Evolutionary conservation across 306 rosid genomes (phyloP).

Genomic region (Prosopis cineraria): DNA sequence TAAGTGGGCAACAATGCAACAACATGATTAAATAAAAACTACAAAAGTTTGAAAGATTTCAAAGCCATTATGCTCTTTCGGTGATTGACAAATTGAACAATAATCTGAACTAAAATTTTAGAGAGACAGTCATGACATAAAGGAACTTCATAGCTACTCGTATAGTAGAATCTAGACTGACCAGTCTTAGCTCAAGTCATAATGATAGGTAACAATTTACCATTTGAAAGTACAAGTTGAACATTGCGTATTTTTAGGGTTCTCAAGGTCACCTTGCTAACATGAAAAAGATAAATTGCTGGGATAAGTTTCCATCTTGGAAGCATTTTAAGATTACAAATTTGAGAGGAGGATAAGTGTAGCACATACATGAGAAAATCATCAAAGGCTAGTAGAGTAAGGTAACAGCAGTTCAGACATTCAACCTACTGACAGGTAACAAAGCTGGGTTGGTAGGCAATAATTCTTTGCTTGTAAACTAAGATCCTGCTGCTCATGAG

Average conservation of each 20-base stretch:
- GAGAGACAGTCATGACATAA: background rate
- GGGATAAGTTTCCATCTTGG: background rate
- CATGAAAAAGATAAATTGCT: background rate
- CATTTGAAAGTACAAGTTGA: conserved; percentile 2
- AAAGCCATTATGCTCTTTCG: background rate
- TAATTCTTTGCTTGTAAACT: background rate
- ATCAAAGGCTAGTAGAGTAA: background rate
- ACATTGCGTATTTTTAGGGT: background rate
- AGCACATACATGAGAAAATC: background rate
- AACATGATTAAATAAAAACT: background rate
- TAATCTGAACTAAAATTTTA: background rate
- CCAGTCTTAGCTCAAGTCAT: background rate
- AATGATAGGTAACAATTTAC: background rate
- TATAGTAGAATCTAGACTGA: background rate
- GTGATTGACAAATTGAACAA: background rate
- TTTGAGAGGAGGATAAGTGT: background rate
- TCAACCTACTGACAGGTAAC: background rate
- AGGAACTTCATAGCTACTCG: background rate
- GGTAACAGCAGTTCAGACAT: background rate
- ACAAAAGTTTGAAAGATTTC: background rate
- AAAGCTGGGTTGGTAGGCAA: background rate
- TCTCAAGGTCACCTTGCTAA: background rate
- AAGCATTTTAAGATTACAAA: background rate
- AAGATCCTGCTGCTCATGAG: background rate
- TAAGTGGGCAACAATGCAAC: background rate